Percentiles rank a stretch among this genome's conserved stretches.
Conservation (phyloP, 768 basidiomycete species). For the Lentinula aciculospora region DNA sequence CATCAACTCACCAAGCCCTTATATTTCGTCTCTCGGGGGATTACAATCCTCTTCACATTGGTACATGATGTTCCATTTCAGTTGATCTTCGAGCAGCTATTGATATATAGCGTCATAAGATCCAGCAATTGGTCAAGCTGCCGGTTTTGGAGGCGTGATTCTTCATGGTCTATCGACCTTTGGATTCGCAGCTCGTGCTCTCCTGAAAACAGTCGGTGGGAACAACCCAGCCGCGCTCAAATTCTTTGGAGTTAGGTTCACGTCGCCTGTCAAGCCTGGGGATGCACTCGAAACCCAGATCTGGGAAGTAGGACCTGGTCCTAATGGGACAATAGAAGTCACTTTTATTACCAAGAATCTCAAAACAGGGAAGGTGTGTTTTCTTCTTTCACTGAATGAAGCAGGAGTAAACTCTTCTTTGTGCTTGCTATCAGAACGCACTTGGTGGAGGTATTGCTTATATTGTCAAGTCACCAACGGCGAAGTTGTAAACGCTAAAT, state of each 20-base stretch:
- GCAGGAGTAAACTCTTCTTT: background rate
- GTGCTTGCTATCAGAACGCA: constrained; percentile 28
- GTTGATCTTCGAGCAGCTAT: background rate
- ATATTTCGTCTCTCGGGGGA: constrained; percentile 73
- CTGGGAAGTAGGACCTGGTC: constrained; percentile 72
- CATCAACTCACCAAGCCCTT: constrained; percentile 60
- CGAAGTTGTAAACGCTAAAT: constrained; percentile 20
- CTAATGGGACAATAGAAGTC: constrained; percentile 53
- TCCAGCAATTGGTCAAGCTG: constrained; percentile 61
- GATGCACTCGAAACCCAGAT: constrained; percentile 72
- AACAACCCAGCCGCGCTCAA: constrained; percentile 58
- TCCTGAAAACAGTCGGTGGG: constrained; percentile 58
- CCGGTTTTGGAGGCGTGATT: constrained; percentile 82
- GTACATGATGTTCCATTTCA: constrained; percentile 25
- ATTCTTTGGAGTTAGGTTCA: constrained; percentile 72
- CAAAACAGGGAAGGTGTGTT: constrained; percentile 50
- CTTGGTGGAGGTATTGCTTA: constrained; percentile 63
- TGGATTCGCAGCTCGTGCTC: constrained; percentile 75
- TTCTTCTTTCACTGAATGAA: background rate
- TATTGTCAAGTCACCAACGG: constrained; percentile 43
- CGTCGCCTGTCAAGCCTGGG: constrained; percentile 78
- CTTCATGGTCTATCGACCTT: constrained; percentile 80
- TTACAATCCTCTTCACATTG: constrained; percentile 76
- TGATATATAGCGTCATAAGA: constrained; percentile 33
- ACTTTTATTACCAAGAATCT: constrained; percentile 59